Conservation (phyloP, 1,284 basidiomycete species). For the Malassezia caprae region DNA sequence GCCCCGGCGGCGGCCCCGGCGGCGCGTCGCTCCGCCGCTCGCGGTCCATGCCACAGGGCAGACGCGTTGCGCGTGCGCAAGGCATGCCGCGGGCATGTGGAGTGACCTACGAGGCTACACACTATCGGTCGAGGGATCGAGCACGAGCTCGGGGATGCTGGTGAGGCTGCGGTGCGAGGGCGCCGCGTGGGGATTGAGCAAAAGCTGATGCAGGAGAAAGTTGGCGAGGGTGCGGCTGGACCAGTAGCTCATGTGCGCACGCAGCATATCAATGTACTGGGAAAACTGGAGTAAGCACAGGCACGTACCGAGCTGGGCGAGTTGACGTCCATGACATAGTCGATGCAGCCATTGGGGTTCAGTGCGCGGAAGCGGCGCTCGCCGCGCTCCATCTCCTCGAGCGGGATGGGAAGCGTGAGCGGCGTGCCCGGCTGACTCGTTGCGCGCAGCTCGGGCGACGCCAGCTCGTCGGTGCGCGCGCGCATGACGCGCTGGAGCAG, state of each 20-base stretch:
- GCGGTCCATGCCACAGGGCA: not conserved
- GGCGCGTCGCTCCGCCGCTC: not conserved
- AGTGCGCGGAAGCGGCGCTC: constrained; percentile 34
- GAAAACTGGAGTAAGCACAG: constrained; percentile 5
- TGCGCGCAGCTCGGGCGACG: not conserved
- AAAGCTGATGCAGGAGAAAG: constrained; percentile 36
- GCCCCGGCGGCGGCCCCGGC: constrained; percentile 7
- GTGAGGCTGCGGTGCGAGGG: not conserved
- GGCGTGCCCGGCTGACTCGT: not conserved
- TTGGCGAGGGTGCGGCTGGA: constrained; percentile 30
- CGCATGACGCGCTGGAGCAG: constrained; percentile 38
- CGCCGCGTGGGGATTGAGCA: constrained; percentile 12
- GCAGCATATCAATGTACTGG: constrained; percentile 33
- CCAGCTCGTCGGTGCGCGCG: constrained; percentile 5
- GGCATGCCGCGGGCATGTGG: not conserved
- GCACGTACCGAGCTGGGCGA: constrained; percentile 9
- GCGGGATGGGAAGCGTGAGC: not conserved
- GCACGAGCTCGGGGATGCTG: constrained; percentile 2
- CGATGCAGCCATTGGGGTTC: constrained; percentile 42
- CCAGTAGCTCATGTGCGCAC: constrained; percentile 42
- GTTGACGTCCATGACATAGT: constrained; percentile 21
- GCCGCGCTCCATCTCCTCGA: constrained; percentile 16
- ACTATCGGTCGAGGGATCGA: constrained; percentile 15
- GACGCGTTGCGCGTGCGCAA: not conserved
- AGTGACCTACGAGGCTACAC: constrained; percentile 2